A percentile compares a stretch with the other conserved stretches of the same genome.
phyloP scores from a whole-genome alignment of 2,329 filamentous ascomycete genomes.

The Colletotrichum sp. region DNA sequence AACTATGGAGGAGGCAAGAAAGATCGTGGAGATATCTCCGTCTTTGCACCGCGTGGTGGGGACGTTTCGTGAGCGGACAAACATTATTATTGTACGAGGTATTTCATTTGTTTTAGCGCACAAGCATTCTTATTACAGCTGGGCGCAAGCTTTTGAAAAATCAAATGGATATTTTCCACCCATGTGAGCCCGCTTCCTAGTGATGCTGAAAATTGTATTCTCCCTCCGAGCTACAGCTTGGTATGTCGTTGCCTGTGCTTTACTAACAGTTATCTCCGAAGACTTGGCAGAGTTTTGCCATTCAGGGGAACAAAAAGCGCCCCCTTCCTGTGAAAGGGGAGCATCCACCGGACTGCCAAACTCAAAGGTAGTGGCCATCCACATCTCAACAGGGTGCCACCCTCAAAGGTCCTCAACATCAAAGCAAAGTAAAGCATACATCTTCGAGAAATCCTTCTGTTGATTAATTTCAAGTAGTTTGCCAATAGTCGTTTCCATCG shows the following conservation, averaged over 20 bases:
- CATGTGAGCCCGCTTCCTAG: neutral
- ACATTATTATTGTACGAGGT: neutral
- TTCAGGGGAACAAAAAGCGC: neutral
- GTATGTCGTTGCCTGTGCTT: neutral
- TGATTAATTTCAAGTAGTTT: neutral
- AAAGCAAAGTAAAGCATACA: neutral
- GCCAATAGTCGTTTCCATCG: neutral
- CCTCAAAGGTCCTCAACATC: neutral
- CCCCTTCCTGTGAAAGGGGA: neutral
- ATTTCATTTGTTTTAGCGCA: neutral
- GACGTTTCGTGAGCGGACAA: neutral
- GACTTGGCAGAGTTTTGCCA: neutral
- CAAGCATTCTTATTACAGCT: neutral
- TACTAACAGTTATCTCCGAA: neutral
- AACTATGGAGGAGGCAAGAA: neutral
- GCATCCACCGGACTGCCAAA: neutral
- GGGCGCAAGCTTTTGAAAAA: neutral
- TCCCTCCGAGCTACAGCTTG: neutral
- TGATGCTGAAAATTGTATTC: neutral
- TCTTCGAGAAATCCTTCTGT: neutral
- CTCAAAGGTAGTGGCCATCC: neutral
- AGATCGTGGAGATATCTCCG: neutral
- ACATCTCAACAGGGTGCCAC: neutral
- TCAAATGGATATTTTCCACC: neutral
- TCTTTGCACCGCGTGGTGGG: neutral